Evolutionary conservation across 108 stramenopile genomes (phyloP).

Genomic region (Fragilaria crotonensis): DNA sequence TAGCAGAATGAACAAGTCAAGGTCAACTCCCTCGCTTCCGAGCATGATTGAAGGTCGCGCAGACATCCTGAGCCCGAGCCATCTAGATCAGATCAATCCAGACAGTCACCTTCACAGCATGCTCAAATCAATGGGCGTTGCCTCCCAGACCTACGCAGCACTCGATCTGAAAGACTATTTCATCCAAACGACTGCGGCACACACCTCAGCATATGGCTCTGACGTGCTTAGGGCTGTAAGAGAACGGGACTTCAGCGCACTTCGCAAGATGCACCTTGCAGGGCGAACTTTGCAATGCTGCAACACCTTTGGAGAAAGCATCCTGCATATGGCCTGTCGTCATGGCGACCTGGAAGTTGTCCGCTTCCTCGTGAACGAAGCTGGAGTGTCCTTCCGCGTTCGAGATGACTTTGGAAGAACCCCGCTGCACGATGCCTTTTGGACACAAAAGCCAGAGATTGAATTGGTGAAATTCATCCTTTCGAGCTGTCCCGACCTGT

Average conservation of each 20-base stretch:
- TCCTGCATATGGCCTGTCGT: conserved; percentile 66
- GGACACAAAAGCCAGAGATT: conserved; percentile 41
- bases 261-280: conserved; percentile 27
- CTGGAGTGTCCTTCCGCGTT: conserved; percentile 30
- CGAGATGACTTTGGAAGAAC: conserved; percentile 72
- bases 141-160: conserved; percentile 1
- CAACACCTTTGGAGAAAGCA: conserved; percentile 63
- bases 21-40: not conserved
- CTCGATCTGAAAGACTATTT: conserved; percentile 34
- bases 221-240: conserved; percentile 57
- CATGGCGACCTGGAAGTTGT: conserved; percentile 29
- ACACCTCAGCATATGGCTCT: conserved; percentile 51
- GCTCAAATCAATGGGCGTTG: not conserved
- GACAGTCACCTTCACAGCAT: not conserved
- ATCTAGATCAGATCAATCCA: not conserved
- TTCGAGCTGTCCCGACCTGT: conserved; percentile 25
- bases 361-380: conserved; percentile 37
- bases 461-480: conserved; percentile 45
- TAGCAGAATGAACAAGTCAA: not conserved
- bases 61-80: not conserved
- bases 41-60: not conserved
- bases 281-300: conserved; percentile 36
- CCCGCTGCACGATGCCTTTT: conserved; percentile 70
- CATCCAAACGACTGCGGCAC: conserved; percentile 37
- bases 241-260: conserved; percentile 34